These are phyloP conservation scores for Termitomyces titanicus DNA, from an alignment of 768 basidiomycete genomes.

Conservation along the genomic window DNA sequence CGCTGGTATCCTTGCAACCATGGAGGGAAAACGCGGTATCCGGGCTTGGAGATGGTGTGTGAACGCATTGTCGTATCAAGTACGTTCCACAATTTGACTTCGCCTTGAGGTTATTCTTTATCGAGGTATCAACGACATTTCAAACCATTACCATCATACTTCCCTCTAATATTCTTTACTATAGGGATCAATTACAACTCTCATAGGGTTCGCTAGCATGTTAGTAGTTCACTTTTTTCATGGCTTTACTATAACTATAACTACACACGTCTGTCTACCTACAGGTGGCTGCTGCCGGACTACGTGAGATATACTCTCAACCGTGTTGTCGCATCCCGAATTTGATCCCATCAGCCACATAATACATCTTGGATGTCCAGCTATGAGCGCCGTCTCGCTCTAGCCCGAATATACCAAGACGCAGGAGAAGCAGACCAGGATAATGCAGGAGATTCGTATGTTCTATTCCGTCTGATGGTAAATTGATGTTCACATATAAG, in stretches of 20 bases:
- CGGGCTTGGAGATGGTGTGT: conserved; percentile 66
- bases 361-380: conserved; percentile 59
- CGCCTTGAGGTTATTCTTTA: conserved; percentile 57
- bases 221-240: conserved; percentile 22
- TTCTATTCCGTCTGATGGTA: conserved; percentile 1
- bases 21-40: conserved; percentile 66
- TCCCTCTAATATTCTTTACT: background rate
- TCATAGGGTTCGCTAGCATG: conserved; percentile 52
- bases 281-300: conserved; percentile 55
- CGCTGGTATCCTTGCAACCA: conserved; percentile 62
- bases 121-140: conserved; percentile 40
- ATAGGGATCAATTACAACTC: conserved; percentile 62
- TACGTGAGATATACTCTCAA: conserved; percentile 36
- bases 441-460: conserved; percentile 51
- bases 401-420: conserved; percentile 63
- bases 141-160: background rate
- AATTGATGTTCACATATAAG: background rate
- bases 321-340: background rate
- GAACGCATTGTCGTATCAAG: background rate
- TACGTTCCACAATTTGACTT: background rate
- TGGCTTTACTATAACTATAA: background rate
- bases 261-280: no score
- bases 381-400: conserved; percentile 51
- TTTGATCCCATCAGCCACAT: conserved; percentile 43
- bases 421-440: conserved; percentile 65